Evolutionary conservation across 306 rosid species (phyloP), one percentile per base, ranked within the genome.

Genomic region (Lotus japonicus): DNA sequence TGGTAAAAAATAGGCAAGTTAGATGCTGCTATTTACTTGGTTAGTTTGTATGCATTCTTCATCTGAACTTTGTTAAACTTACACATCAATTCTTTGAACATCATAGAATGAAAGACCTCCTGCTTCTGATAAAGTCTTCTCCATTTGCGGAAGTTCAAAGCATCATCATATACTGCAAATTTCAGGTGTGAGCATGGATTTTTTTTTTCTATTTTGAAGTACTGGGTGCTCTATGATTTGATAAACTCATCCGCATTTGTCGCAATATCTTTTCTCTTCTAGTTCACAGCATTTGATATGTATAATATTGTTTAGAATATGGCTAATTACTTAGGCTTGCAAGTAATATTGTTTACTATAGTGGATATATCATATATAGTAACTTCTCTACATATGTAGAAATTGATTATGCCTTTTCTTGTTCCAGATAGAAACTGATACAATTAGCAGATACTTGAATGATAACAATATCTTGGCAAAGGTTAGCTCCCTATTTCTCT

Each of bases 161-260:
- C 83, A 86, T 92, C 82, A 92, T 92, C 68, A 43, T 92, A 83
- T 88, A 92, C 85, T 90, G 97, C 91, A 92, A 92, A 72, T 92
- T 88, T 85, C 97, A 88, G 97, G 98, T 89, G 75, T 43, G 83
- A 31, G 13, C 58, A 65, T 71, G n/a, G 21, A 70, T 45, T 66
- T 36, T 57, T 65, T 57, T 65, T 71, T 75, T 52, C 31, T 15
- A 74, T 19, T 56, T 70, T 55, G 7, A 36, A 14, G 71, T 71
- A 17, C 58, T 6, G 73, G 48, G 16, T 57, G 36, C 23, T 48
- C 53, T 55, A 51, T 71, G 64, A 15, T 58, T 49, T 77, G 28
- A 21, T 60, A 69, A 23, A 57, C 17, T 58, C 38, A 13, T 41
- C 44, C 50, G 4, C 23, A 51, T 71, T 35, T 56, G 18, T 58